Base-by-base conservation (phyloP, 208 protist species). In the Tritrichomonas foetus region DNA sequence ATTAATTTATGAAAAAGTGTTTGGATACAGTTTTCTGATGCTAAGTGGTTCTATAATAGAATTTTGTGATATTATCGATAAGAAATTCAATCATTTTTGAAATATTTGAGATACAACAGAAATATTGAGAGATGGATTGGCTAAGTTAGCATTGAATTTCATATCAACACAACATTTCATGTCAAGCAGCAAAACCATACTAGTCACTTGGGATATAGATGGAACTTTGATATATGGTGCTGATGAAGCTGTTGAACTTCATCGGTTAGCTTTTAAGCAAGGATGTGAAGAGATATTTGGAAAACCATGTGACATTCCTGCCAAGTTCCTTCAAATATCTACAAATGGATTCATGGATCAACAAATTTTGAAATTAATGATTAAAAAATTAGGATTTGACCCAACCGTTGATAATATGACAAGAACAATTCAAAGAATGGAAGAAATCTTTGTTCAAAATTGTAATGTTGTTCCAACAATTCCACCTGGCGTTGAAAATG, bases 121-220 rank as follows among this genome's bases (percentile, higher is more conserved):
- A n/a, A n/a, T n/a, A n/a, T n/a, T n/a, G n/a, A n/a, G n/a, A n/a
- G n/a, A n/a, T n/a, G n/a, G n/a, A n/a, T n/a, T n/a, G n/a, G n/a
- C n/a, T n/a, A n/a, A n/a, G n/a, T n/a, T n/a, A n/a, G n/a, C n/a
- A n/a, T n/a, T n/a, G n/a, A n/a, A n/a, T n/a, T n/a, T n/a, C n/a
- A n/a, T n/a, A n/a, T n/a, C n/a, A n/a, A n/a, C n/a, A n/a, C n/a
- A n/a, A n/a, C n/a, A n/a, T n/a, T n/a, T n/a, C n/a, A n/a, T n/a
- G n/a, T n/a, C n/a, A n/a, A n/a, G n/a, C n/a, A n/a, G n/a, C n/a
- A n/a, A n/a, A 75, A 75, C 69, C 5, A 75, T 36, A 75, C 41
- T n/a, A 20, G 39, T 82, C 5, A 47, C 78, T 53, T 89, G 44
- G 11, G 78, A 89, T 50, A 89, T 89, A n/a, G 78, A 89, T 57